Base-by-base conservation (phyloP, 208 protist genomes). In the Trypanosoma conorhini region DNA sequence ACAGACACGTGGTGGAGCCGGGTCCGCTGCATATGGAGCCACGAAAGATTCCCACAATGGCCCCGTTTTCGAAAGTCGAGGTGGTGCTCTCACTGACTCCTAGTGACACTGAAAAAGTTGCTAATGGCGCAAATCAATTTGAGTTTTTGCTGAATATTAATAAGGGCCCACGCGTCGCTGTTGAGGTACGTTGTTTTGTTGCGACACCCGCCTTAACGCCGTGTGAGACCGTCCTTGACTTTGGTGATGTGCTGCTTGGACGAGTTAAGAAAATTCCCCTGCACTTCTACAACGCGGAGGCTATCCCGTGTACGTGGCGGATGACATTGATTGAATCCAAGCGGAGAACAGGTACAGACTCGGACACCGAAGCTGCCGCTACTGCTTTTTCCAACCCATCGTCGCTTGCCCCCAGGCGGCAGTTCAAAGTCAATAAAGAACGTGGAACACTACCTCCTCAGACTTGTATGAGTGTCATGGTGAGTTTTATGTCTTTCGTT, bases 161-260 rank as follows among this genome's bases (percentile, higher is more conserved):
- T 56, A 86, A 85, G 28, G 96, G 96, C 12, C 92, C 96, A 15
- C 77, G 79, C 15, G 75, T 98, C 33, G 70, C 94, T 26, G 40
- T 99, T 12, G 72, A 91, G 59, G 80, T 95, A n/a, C 74, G 70
- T 70, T 97, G 94, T 69, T 97, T 94, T 70, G 85, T 99, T 24
- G 97, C 89, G 13, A 91, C 95, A 38, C 97, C 97, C 42, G 72
- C 85, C 15, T 66, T 99, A 51, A 59, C 62, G 17, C 31, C 98
- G 1, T 85, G 76, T 30, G 77, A 80, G 30, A 81, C 71, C n/a
- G 33, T 59, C 26, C 35, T 98, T 24, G 81, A 96, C 77, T 99
- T 98, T 85, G 96, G 93, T 10, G 62, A 72, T 17, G 81, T 98
- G n/a, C 67, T 85, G 17, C 70, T 97, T 15, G 97, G 97, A 40